A percentile compares a stretch with the other conserved stretches of the same genome.
Evolutionary conservation across 768 basidiomycete species (phyloP).

Genomic region (Mycena maculata): DNA sequence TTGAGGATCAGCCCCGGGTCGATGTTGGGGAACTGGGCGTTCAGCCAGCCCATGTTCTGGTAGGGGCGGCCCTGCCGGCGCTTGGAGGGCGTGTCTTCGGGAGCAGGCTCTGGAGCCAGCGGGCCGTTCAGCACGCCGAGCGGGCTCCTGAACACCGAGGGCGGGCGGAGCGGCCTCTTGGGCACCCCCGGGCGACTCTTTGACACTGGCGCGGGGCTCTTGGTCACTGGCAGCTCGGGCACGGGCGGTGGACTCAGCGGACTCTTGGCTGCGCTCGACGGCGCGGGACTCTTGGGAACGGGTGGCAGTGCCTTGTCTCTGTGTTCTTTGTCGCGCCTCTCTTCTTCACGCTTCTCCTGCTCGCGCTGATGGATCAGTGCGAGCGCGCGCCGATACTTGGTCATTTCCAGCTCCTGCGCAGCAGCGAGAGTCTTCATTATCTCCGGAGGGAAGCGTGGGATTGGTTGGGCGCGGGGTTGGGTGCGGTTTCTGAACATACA

Average conservation of each 20-base stretch:
- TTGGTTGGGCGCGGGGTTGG: background rate
- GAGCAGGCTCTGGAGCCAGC: background rate
- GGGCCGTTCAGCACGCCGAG: no score
- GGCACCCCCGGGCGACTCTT: background rate
- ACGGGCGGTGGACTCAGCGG: no score
- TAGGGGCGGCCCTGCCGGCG: background rate
- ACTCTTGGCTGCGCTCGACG: no score
- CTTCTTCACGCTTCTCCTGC: background rate
- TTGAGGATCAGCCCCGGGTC: background rate
- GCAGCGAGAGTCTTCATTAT: background rate
- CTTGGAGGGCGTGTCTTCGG: background rate
- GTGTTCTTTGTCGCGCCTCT: no score
- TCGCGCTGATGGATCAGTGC: background rate
- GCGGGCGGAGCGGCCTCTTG: no score
- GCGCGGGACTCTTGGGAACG: no score
- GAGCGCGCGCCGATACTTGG: background rate
- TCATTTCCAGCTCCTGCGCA: slow-evolving; percentile 5
- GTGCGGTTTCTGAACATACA: background rate
- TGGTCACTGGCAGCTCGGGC: background rate
- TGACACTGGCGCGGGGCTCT: background rate
- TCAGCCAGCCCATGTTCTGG: background rate
- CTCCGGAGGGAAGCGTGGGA: background rate
- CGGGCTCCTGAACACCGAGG: no score
- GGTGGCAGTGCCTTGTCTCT: no score
- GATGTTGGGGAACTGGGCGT: slow-evolving; percentile 4